Evolutionary conservation across 148 eudicot species (phyloP).

Genomic region (Hydrangea macrophylla): DNA sequence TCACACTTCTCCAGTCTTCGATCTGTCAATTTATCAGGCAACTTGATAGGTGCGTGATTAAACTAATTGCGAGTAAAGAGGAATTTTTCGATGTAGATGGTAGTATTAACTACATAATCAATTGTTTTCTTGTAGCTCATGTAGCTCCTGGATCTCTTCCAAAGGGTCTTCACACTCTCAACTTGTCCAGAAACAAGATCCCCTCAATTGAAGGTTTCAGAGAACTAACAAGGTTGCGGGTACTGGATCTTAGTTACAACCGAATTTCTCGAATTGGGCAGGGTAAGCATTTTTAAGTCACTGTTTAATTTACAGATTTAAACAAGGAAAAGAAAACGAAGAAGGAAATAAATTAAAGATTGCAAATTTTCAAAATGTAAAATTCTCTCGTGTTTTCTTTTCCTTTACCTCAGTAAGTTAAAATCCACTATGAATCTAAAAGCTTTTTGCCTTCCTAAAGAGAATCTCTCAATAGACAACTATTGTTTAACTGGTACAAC

Average conservation of each 20-base stretch:
- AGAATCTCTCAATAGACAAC: not conserved
- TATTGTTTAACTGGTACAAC: not conserved
- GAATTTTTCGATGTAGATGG: not conserved
- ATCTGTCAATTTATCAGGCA: slow-evolving; percentile 81
- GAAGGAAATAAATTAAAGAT: too few relatives aligned
- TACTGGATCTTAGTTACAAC: slow-evolving; percentile 84
- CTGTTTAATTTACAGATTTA: too few relatives aligned
- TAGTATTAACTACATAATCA: slow-evolving; percentile 14
- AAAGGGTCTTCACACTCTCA: slow-evolving; percentile 78
- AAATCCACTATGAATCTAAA: not conserved
- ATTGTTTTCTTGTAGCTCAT: slow-evolving; percentile 47
- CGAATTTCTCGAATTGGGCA: slow-evolving; percentile 80
- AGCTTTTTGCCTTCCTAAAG: not conserved
- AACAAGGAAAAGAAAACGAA: too few relatives aligned
- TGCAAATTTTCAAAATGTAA: too few relatives aligned
- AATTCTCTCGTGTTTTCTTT: too few relatives aligned
- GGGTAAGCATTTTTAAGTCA: slow-evolving; percentile 38
- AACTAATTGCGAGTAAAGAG: not conserved
- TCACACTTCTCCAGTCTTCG: slow-evolving; percentile 73
- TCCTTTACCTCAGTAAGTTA: too few relatives aligned
- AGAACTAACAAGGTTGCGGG: slow-evolving; percentile 72
- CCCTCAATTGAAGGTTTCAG: slow-evolving; percentile 75
- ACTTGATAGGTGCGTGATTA: slow-evolving; percentile 55
- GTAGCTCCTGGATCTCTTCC: slow-evolving; percentile 79
- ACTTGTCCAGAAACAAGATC: slow-evolving; percentile 84